Evolutionary conservation across 176 grass and related monocot genomes (phyloP).

Genomic region (Echinochloa phyllopogon): DNA sequence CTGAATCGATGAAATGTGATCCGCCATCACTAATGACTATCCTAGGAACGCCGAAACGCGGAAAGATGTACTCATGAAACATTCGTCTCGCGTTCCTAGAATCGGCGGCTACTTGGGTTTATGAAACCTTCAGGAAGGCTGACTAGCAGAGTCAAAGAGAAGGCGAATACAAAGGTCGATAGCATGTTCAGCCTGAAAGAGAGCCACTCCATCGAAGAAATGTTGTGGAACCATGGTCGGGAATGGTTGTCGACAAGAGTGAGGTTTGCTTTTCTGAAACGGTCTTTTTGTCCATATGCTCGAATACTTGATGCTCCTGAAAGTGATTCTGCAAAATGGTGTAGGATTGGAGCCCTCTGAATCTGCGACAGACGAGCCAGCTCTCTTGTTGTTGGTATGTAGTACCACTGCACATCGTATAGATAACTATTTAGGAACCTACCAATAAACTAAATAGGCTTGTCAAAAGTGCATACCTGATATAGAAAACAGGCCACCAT

Average conservation of each 20-base stretch:
- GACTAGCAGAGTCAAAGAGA: slow-evolving; percentile 84
- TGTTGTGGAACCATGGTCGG: slow-evolving; percentile 84
- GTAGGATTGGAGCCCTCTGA: slow-evolving; percentile 93
- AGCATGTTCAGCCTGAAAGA: slow-evolving; percentile 86
- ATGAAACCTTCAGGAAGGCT: slow-evolving; percentile 96
- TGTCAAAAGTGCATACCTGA: slow-evolving; percentile 67
- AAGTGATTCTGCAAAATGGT: slow-evolving; percentile 93
- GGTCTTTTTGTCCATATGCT: slow-evolving; percentile 81
- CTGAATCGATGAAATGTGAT: no score
- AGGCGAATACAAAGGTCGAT: slow-evolving; percentile 90
- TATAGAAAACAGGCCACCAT: slow-evolving; percentile 64
- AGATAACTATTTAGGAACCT: neutral
- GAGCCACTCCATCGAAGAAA: slow-evolving; percentile 88
- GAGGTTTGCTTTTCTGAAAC: slow-evolving; percentile 84
- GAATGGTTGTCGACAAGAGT: slow-evolving; percentile 72
- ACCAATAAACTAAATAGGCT: neutral
- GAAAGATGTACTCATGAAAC: no score
- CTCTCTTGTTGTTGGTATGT: slow-evolving; percentile 90
- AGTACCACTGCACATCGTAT: slow-evolving; percentile 78
- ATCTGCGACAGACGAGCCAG: slow-evolving; percentile 84
- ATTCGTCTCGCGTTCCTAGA: no score
- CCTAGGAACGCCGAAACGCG: no score
- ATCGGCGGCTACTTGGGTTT: slow-evolving; percentile 99
- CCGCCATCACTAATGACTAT: no score
- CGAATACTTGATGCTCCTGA: slow-evolving; percentile 83